Evolutionary conservation across 495 filamentous ascomycete species (phyloP), one percentile per base, ranked within the genome.

Genomic region (Podospora anserina): DNA sequence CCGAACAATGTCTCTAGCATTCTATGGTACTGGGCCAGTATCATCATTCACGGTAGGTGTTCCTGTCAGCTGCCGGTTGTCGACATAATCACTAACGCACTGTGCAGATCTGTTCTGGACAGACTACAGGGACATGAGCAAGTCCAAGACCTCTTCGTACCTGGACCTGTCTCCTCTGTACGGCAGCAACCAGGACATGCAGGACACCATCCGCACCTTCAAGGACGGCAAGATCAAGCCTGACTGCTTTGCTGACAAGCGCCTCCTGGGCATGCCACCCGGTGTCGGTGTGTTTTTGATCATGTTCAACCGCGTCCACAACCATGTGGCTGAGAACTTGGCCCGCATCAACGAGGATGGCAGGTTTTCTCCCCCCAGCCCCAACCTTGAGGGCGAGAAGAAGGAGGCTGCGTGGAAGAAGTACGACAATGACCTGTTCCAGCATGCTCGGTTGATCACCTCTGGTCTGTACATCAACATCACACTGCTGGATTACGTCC

Each of bases 381-480:
- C 82, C 9, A 71, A 70, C 3, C 79, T 87, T 5, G 71, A 74
- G 16, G 81, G 84, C 9, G 85, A 88, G 66, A 78, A 80, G 56
- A 81, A 79, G 4, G 77, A 82, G 58, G 85, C 84, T n/a, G 88
- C 88, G 0, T 89, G 87, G 87, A 82, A 80, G 58, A 91, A 92
- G 76, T 89, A 88, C 69, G 92, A 96, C 70, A 87, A 94, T 66
- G 91, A 95, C 66, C 81, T 96, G 20, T 96, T 96, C 83, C 91
- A 96, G 72, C 92, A 90, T 18, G 90, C 88, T 44, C 83, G 92
- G 55, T 82, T 95, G 68, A 84, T 94, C 69, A 93, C 90, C 2
- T 93, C 90, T 49, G 91, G 92, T 64, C 81, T 94, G 6, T 95
- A 93, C 76, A 91, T 93, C 74, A 94, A 95, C 81, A 91, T 92